Base-by-base conservation (phyloP, 805 yeast genomes). In the Middelhovenomyces tepae region DNA sequence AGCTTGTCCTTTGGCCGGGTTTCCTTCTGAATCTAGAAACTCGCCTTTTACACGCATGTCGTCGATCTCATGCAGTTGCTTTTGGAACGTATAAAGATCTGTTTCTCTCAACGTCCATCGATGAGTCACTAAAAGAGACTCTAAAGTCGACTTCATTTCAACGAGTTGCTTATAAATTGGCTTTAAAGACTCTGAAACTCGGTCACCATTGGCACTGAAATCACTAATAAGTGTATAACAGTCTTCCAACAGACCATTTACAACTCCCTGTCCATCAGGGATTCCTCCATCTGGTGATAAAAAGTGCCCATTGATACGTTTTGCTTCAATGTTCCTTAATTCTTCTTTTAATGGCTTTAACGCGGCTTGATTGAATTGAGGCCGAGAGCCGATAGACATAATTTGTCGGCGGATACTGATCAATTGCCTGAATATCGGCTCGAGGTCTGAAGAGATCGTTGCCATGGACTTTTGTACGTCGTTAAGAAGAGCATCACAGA, bases 31-130 rank as follows among this genome's bases (percentile, higher is more conserved):
- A 9, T 15, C 30, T 19, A 54, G 57, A 42, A 79, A 78, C 42
- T 66, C 65, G 4, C 83, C 83, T 34, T 70, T 64, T 5, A 77
- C 67, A 47, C 95, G 67, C 42, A 69, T 53, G 33, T 75, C 79
- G 53, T 89, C 95, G 40, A 91, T 76, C 37, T 65, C 70, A 48
- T 74, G 77, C 41, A 91, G 64, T 42, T 68, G 67, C 49, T 78
- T 75, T 57, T 86, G 94, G 54, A 82, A 87, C 31, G 70, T 68
- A 60, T 81, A 91, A 40, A 91, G 66, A 59, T 91, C 99, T 0
- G 98, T 91, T 50, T 87, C 95, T 51, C 99, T 74, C 61, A 91
- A 65, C 2, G 97, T 89, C 99, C 99, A 91, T 55, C 98, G 73
- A 57, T 95, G 77, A 2, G 98, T 91, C 28, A 91, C 75, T 47